Conservation (phyloP, 2,329 filamentous ascomycete species). For the Ophiostoma novo-ulmi region DNA sequence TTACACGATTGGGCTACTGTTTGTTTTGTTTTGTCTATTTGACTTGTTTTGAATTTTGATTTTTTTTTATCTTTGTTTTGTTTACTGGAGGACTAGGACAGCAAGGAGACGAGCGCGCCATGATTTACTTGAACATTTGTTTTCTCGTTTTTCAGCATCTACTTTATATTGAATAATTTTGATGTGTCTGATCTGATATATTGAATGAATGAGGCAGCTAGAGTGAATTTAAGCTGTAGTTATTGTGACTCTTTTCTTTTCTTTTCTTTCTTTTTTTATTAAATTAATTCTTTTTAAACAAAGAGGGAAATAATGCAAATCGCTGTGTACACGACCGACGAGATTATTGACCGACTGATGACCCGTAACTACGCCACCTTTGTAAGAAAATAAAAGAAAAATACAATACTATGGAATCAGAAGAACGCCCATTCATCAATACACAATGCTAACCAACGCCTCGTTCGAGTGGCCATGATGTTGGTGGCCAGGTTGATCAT, state of each 20-base stretch:
- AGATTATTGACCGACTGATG: too few relatives aligned
- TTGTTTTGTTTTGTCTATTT: neutral
- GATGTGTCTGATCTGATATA: neutral
- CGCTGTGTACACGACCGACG: too few relatives aligned
- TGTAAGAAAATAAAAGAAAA: too few relatives aligned
- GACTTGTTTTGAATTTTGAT: neutral
- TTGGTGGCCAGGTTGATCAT: neutral
- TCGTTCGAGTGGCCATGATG: neutral
- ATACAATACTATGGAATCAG: neutral
- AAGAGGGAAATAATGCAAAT: neutral
- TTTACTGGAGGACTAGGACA: neutral
- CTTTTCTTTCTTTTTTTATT: neutral
- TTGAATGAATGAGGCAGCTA: neutral
- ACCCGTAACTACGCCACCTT: neutral
- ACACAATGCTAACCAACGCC: neutral
- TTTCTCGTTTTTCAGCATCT: neutral
- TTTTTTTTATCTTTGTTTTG: conserved; percentile 11
- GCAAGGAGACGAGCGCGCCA: conserved; percentile 9
- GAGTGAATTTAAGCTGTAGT: too few relatives aligned
- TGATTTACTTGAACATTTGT: conserved; percentile 7
- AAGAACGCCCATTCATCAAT: neutral
- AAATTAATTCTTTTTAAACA: neutral
- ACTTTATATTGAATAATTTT: neutral
- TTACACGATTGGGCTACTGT: neutral
- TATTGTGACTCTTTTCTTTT: neutral